Percentiles rank a stretch among this genome's conserved stretches.
Conservation (phyloP, 495 filamentous ascomycete species). For the Bombardia bombarda region DNA sequence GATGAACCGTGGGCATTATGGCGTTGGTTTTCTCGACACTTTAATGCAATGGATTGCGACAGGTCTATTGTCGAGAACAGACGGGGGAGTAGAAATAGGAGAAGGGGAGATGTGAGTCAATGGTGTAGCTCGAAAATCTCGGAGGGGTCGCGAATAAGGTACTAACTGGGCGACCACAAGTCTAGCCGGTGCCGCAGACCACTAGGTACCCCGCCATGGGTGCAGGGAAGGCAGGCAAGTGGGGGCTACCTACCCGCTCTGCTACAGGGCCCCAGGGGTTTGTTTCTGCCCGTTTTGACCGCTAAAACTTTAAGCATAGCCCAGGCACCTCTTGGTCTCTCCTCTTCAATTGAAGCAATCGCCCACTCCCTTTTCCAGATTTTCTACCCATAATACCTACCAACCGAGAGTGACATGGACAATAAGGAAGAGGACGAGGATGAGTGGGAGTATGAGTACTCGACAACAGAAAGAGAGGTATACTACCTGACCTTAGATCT, state of each 20-base stretch:
- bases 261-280: conserved; percentile 2
- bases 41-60: background rate
- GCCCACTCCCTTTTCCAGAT: background rate
- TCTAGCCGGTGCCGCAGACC: too few species aligned
- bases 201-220: too few species aligned
- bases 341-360: background rate
- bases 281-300: conserved; percentile 17
- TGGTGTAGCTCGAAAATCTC: conserved; percentile 2
- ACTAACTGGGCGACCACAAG: too few species aligned
- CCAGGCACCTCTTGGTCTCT: background rate
- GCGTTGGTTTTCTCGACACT: background rate
- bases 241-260: too few species aligned
- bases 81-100: background rate
- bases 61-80: background rate
- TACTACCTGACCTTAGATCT: conserved; percentile 51
- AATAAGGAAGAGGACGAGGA: conserved; percentile 28
- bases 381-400: background rate
- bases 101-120: conserved; percentile 14
- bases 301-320: conserved; percentile 12
- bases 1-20: conserved; percentile 81
- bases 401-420: too few species aligned
- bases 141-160: background rate
- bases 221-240: too few species aligned
- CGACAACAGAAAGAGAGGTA: conserved; percentile 46
- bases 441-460: conserved; percentile 55